These are phyloP conservation scores for Ophiosphaerella korrae DNA, from an alignment of 2,329 filamentous ascomycete genomes.

Conservation along the genomic window DNA sequence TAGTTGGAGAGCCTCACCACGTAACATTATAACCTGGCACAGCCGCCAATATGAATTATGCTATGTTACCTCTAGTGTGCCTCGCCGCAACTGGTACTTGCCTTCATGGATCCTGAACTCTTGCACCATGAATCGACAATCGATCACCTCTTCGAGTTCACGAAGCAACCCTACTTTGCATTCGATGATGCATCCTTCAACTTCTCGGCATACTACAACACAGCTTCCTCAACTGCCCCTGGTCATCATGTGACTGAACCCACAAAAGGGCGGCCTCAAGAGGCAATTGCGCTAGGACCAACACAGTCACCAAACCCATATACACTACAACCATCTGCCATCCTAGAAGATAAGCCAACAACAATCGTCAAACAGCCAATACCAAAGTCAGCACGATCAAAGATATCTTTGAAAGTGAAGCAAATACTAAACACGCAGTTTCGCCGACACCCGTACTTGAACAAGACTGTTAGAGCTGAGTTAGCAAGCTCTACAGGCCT, in stretches of 20 bases:
- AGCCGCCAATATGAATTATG: not conserved
- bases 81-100: not conserved
- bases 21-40: not conserved
- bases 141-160: not conserved
- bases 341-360: not conserved
- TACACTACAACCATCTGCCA: too few relatives aligned
- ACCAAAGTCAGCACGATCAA: not conserved
- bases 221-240: not conserved
- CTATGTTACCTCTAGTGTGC: not conserved
- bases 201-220: not conserved
- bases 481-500: not conserved
- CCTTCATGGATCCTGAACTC: not conserved
- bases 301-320: too few relatives aligned
- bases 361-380: not conserved
- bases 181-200: not conserved
- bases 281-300: not conserved
- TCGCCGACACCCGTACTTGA: not conserved
- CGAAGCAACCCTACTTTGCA: not conserved
- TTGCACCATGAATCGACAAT: not conserved
- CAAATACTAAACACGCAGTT: not conserved
- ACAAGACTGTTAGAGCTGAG: not conserved
- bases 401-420: not conserved
- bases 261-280: not conserved
- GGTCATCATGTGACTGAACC: not conserved
- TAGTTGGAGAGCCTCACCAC: constrained; percentile 7